phyloP scores from a whole-genome alignment of 768 basidiomycete species.

The Leccinum subgranulosum region DNA sequence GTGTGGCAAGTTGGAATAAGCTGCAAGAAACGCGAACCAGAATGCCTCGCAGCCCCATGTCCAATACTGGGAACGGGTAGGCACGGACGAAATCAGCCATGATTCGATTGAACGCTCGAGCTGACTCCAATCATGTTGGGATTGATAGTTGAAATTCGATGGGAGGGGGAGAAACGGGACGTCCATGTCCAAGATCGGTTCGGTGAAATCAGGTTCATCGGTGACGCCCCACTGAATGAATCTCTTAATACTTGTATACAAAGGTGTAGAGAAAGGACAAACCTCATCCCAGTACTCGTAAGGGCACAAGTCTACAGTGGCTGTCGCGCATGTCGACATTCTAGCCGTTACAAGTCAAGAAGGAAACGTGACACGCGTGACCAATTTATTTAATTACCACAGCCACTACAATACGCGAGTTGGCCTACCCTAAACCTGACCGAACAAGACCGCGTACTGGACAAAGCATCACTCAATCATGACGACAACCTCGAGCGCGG shows the following conservation, averaged over 20 bases:
- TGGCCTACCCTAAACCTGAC: conserved; percentile 24
- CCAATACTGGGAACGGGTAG: not conserved
- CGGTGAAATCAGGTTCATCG: not conserved
- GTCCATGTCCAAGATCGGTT: not conserved
- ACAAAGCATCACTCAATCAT: not conserved
- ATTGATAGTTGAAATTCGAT: not conserved
- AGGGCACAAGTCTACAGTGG: not conserved
- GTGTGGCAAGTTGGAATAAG: not conserved
- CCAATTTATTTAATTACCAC: conserved; percentile 1
- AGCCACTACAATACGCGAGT: conserved; percentile 21
- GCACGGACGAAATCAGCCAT: not conserved
- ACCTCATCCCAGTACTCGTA: not conserved
- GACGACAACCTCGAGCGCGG: not conserved
- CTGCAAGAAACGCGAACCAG: not conserved
- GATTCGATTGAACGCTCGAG: not conserved
- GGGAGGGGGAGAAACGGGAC: not conserved
- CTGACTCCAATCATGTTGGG: not conserved
- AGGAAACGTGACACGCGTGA: not conserved
- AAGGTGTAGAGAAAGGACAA: not conserved
- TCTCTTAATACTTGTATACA: not conserved
- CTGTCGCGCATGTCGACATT: not conserved
- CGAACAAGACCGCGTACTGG: not conserved
- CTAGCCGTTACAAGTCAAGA: not conserved
- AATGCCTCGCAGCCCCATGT: not conserved
- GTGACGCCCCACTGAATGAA: not conserved